A percentile compares a stretch with the other conserved stretches of the same genome.
Conservation (phyloP, 805 yeast species). For the Kodamaea nitidulidarum region DNA sequence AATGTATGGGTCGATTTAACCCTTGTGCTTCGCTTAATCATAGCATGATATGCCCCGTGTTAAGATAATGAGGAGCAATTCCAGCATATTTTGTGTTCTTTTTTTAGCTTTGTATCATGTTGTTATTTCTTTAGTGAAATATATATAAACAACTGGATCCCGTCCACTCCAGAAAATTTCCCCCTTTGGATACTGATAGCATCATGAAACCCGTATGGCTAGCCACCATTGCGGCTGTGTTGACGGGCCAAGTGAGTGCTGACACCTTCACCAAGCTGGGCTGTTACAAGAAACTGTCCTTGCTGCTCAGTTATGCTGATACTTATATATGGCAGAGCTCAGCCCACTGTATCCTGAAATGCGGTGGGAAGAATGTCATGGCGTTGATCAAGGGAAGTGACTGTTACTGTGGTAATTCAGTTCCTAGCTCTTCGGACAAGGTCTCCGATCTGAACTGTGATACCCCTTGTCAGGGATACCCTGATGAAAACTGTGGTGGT, state of each 20-base stretch:
- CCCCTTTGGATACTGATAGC: background rate
- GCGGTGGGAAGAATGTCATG: constrained; percentile 41
- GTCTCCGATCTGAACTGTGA: constrained; percentile 17
- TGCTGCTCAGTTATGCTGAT: constrained; percentile 27
- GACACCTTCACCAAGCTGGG: constrained; percentile 16
- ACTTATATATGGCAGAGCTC: constrained; percentile 56
- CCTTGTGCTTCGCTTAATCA: background rate
- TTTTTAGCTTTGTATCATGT: no score
- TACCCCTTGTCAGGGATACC: constrained; percentile 57
- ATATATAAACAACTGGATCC: constrained; percentile 1
- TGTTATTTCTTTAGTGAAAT: background rate
- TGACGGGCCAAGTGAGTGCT: constrained; percentile 5
- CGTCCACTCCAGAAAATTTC: background rate
- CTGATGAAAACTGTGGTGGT: constrained; percentile 55
- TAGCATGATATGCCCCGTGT: background rate
- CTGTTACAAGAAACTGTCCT: constrained; percentile 16
- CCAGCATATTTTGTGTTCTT: background rate
- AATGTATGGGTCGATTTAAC: background rate
- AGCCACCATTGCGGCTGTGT: constrained; percentile 3
- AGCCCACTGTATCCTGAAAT: constrained; percentile 49
- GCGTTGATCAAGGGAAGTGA: constrained; percentile 44
- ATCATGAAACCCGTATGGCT: constrained; percentile 6
- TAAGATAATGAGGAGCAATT: background rate
- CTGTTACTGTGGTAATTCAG: constrained; percentile 65
- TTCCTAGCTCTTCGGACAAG: constrained; percentile 23